These are phyloP conservation scores for Colletotrichum sp. DNA, from an alignment of 2,329 filamentous ascomycete genomes.

Conservation along the genomic window DNA sequence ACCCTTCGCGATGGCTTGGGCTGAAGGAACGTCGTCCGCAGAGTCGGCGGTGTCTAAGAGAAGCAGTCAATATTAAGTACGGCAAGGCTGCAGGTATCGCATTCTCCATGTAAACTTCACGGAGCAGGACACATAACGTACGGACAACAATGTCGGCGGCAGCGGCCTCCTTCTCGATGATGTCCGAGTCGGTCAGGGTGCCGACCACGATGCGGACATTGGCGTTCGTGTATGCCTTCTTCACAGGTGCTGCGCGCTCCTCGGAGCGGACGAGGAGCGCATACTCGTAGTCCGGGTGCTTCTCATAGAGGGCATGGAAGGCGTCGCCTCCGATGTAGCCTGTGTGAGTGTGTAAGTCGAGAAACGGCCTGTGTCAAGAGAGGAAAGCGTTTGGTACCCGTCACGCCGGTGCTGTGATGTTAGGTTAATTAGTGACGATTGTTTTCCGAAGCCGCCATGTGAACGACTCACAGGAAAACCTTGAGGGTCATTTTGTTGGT, in stretches of 20 bases:
- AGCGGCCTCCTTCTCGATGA: slow-evolving; percentile 55
- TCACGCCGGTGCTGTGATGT: slow-evolving; percentile 45
- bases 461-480: slow-evolving; percentile 42
- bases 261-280: slow-evolving; percentile 51
- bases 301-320: slow-evolving; percentile 44
- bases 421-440: background rate
- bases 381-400: slow-evolving; percentile 32
- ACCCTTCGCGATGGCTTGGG: slow-evolving; percentile 50
- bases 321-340: slow-evolving; percentile 59
- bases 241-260: slow-evolving; percentile 46
- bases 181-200: slow-evolving; percentile 44
- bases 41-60: slow-evolving; percentile 51
- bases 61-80: background rate
- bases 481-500: slow-evolving; percentile 38
- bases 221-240: slow-evolving; percentile 46
- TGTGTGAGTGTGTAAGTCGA: slow-evolving; percentile 3
- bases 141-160: slow-evolving; percentile 56
- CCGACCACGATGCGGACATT: slow-evolving; percentile 50
- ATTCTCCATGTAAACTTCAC: background rate
- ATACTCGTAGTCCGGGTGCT: slow-evolving; percentile 52
- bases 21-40: slow-evolving; percentile 46
- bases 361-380: background rate
- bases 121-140: slow-evolving; percentile 30
- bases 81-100: background rate
- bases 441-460: background rate